Base-by-base conservation (phyloP, 2,329 filamentous ascomycete species). In the Xylariaceae sp. region DNA sequence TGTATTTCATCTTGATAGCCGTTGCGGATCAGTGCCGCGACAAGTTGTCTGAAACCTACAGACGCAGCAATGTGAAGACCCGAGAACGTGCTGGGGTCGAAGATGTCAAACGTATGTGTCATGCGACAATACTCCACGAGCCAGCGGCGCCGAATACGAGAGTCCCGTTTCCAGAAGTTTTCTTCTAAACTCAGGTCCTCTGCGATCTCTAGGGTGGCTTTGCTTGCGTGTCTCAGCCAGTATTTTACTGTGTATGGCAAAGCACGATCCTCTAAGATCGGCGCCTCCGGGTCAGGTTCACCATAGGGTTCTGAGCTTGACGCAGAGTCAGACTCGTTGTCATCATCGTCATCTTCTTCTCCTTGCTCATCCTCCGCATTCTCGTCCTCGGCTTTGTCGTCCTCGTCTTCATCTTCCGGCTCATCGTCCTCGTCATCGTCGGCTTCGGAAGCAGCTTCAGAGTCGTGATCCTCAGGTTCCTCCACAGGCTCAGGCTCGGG, bases 161-260 rank as follows among this genome's bases (percentile, higher is more conserved):
- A 69, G 12, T 59, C 56, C 0, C 45, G 48, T 22, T 59, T 56
- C 67, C 67, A 70, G 39, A 70, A 69, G 9, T 64, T 59, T 4
- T 57, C 40, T 29, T 68, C 65, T 7, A 54, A 35, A 39, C 64
- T 66, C 2, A 69, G 48, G 9, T 61, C 61, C 26, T 69, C 66
- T 0, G 65, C 65, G n/a, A 69, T 65, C 37, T 68, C 66, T 3
- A 54, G 44, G 0, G 67, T 69, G 15, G 67, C 66, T 37, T 66
- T 65, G 32, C 64, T 63, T 2, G 64, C 67, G 38, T 69, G 67
- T 4, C 61, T 53, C 3, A 69, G 52, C 67, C 67, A 69, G 28
- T 69, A 48, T 36, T 66, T 68, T 4, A 69, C 58, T 4, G 65
- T 57, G 16, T 69, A 69, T 7, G 56, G 49, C 15, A 62, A 38